A percentile compares a stretch with the other conserved stretches of the same genome.
phyloP scores from a whole-genome alignment of 345 rosid species.

The Cochlearia excelsa region DNA sequence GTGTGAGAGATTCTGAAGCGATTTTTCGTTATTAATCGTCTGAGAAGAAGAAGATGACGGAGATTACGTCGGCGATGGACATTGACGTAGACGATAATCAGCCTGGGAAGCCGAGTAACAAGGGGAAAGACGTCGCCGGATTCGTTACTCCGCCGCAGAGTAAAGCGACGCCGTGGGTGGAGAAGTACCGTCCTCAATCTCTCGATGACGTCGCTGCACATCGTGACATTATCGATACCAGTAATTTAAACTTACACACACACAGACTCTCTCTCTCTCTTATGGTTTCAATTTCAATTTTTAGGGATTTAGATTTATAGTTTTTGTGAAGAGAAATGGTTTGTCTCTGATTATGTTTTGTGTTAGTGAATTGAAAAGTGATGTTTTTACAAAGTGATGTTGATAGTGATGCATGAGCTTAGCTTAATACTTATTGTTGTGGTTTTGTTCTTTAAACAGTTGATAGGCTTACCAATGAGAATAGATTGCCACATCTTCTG shows the following conservation, averaged over 20 bases:
- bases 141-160: constrained; percentile 36
- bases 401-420: constrained; percentile 16
- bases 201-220: constrained; percentile 96
- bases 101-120: constrained; percentile 37
- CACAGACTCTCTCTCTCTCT: background rate
- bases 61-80: constrained; percentile 63
- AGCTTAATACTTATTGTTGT: background rate
- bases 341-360: constrained; percentile 5
- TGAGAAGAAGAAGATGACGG: constrained; percentile 44
- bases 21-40: background rate
- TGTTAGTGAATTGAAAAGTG: background rate
- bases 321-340: background rate
- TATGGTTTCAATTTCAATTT: constrained; percentile 28
- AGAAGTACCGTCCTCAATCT: constrained; percentile 93
- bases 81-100: constrained; percentile 55
- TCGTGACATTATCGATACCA: constrained; percentile 96
- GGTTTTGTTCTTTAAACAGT: constrained; percentile 41
- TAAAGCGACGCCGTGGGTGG: constrained; percentile 89
- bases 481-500: constrained; percentile 84
- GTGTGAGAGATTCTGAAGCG: constrained; percentile 1
- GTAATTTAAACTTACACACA: constrained; percentile 38
- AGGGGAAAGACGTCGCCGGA: constrained; percentile 51
- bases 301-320: constrained; percentile 11
- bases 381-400: background rate
- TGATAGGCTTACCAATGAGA: constrained; percentile 93